Percentiles rank a stretch among this genome's conserved stretches.
phyloP scores from a whole-genome alignment of 2,329 filamentous ascomycete genomes.

The Nakataea oryzae region DNA sequence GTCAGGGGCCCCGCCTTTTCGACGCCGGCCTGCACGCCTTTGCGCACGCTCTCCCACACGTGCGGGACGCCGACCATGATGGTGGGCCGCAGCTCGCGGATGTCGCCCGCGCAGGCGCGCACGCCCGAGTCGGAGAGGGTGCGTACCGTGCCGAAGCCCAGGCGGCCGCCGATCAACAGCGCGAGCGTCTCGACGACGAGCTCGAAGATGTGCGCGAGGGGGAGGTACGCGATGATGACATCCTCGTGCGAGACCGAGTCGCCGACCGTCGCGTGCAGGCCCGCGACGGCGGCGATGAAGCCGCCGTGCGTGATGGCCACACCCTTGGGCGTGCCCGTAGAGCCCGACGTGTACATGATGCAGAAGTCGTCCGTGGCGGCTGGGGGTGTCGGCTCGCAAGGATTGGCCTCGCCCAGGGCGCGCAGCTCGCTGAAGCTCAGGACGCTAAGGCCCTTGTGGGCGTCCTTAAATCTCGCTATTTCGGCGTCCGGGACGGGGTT shows the following conservation, averaged over 20 bases:
- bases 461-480: slow-evolving; percentile 44
- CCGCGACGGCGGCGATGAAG: slow-evolving; percentile 74
- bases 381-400: slow-evolving; percentile 60
- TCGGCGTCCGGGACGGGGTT: slow-evolving; percentile 38
- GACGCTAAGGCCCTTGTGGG: slow-evolving; percentile 41
- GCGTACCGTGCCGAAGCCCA: slow-evolving; percentile 87
- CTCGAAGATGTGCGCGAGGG: slow-evolving; percentile 91
- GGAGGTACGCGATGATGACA: slow-evolving; percentile 78
- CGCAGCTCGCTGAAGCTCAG: slow-evolving; percentile 45
- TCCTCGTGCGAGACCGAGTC: slow-evolving; percentile 70
- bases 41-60: slow-evolving; percentile 95
- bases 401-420: slow-evolving; percentile 54
- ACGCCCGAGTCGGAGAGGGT: slow-evolving; percentile 81
- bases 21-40: slow-evolving; percentile 78
- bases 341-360: slow-evolving; percentile 80
- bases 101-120: slow-evolving; percentile 85
- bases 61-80: slow-evolving; percentile 91
- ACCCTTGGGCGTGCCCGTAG: slow-evolving; percentile 82
- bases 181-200: slow-evolving; percentile 91
- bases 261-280: slow-evolving; percentile 68
- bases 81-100: slow-evolving; percentile 82
- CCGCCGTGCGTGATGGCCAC: slow-evolving; percentile 72
- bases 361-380: slow-evolving; percentile 71
- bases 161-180: slow-evolving; percentile 78
- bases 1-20: slow-evolving; percentile 59